These are phyloP conservation scores for Cornus controversa DNA, from an alignment of 148 eudicot genomes.

Conservation along the genomic window DNA sequence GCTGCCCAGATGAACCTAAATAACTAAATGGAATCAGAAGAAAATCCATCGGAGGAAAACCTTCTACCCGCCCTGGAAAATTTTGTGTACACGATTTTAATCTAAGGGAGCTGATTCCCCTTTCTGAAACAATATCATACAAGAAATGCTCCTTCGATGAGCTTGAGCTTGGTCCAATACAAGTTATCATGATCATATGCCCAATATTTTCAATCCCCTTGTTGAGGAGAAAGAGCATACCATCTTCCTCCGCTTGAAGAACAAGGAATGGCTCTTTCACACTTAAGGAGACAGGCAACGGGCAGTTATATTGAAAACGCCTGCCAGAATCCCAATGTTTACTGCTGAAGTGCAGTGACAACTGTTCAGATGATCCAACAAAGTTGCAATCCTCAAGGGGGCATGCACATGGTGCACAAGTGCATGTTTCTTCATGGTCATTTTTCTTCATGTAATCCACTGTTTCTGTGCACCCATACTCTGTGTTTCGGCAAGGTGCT, in stretches of 20 bases:
- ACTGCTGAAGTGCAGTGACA: slow-evolving; percentile 40
- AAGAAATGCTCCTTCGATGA: slow-evolving; percentile 33
- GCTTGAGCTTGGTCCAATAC: slow-evolving; percentile 30
- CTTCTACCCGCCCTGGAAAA: slow-evolving; percentile 30
- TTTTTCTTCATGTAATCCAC: slow-evolving; percentile 24
- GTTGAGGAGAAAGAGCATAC: slow-evolving; percentile 43
- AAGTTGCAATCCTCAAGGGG: slow-evolving; percentile 44
- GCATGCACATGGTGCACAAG: slow-evolving; percentile 44
- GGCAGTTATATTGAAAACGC: slow-evolving; percentile 35
- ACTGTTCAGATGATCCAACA: slow-evolving; percentile 27
- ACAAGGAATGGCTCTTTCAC: slow-evolving; percentile 35
- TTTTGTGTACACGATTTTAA: slow-evolving; percentile 33
- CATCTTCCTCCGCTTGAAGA: slow-evolving; percentile 55
- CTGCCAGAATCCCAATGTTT: slow-evolving; percentile 41
- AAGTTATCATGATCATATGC: slow-evolving; percentile 27
- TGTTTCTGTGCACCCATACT: slow-evolving; percentile 34
- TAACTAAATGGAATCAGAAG: slow-evolving; percentile 40
- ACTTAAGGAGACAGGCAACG: slow-evolving; percentile 21
- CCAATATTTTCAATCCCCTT: slow-evolving; percentile 41
- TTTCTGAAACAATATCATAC: slow-evolving; percentile 36
- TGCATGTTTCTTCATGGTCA: slow-evolving; percentile 39
- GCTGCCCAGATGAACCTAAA: slow-evolving; percentile 30
- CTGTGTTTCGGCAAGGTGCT: slow-evolving; percentile 31
- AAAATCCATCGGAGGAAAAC: slow-evolving; percentile 32
- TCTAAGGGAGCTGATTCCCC: slow-evolving; percentile 40